These are phyloP conservation scores for Esteya vermicola DNA, from an alignment of 2,329 filamentous ascomycete genomes.

Conservation along the genomic window DNA sequence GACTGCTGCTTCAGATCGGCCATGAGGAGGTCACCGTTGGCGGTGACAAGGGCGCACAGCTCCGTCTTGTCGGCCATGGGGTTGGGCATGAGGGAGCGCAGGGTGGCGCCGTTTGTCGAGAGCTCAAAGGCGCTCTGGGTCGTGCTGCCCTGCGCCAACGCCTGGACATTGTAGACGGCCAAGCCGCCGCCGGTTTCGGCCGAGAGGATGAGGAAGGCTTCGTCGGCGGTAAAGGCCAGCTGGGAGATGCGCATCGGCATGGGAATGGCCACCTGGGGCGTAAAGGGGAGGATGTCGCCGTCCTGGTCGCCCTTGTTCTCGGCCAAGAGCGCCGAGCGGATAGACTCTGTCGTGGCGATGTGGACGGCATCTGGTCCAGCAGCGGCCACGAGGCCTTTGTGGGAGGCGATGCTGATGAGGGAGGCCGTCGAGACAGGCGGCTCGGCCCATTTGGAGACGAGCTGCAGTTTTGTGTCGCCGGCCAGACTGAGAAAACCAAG, in stretches of 20 bases:
- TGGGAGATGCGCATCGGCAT: constrained; percentile 71
- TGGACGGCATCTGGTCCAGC: constrained; percentile 70
- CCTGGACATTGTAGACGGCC: constrained; percentile 65
- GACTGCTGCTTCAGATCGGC: constrained; percentile 60
- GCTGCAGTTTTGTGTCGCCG: constrained; percentile 68
- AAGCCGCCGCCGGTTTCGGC: constrained; percentile 71
- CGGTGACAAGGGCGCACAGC: constrained; percentile 68
- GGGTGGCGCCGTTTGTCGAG: constrained; percentile 55
- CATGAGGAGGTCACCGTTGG: constrained; percentile 67
- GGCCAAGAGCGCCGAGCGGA: constrained; percentile 60
- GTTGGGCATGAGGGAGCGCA: constrained; percentile 68
- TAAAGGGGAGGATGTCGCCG: constrained; percentile 53
- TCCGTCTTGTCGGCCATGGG: constrained; percentile 59
- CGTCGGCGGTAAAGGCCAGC: constrained; percentile 80
- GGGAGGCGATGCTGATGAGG: constrained; percentile 70
- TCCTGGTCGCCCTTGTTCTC: constrained; percentile 30
- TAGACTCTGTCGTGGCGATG: constrained; percentile 60
- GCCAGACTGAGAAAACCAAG: constrained; percentile 71
- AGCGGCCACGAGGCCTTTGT: constrained; percentile 69
- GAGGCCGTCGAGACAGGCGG: constrained; percentile 66
- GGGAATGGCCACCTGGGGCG: constrained; percentile 58
- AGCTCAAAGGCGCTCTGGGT: constrained; percentile 55
- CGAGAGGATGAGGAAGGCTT: constrained; percentile 68
- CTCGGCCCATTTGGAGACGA: constrained; percentile 66
- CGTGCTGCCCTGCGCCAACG: constrained; percentile 34